phyloP scores from a whole-genome alignment of 352 stramenopile genomes.

The Phytophthora europaea region DNA sequence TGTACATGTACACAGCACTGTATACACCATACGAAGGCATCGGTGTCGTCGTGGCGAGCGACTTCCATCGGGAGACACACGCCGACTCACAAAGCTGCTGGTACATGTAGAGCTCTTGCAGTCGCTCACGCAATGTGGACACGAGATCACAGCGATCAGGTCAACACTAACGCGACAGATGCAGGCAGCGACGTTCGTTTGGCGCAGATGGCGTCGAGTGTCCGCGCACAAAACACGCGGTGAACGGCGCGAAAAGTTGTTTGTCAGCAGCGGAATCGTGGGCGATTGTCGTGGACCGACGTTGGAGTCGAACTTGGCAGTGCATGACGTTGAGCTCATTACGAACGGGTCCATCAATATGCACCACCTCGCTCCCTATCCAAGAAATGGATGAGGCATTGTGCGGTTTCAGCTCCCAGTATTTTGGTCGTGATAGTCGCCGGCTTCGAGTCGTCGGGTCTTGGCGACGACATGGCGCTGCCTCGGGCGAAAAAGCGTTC shows the following conservation, averaged over 20 bases:
- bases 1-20: background rate
- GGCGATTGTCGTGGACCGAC: background rate
- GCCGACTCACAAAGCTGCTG: slow-evolving; percentile 2
- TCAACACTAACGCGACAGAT: slow-evolving; percentile 8
- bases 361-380: background rate
- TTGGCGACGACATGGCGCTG: slow-evolving; percentile 28
- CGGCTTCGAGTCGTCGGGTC: background rate
- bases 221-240: slow-evolving; percentile 19
- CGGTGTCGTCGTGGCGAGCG: slow-evolving; percentile 4
- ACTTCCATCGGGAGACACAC: background rate
- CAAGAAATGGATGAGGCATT: no score
- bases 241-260: slow-evolving; percentile 19
- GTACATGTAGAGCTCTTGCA: background rate
- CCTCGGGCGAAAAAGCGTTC: slow-evolving; percentile 52
- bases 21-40: background rate
- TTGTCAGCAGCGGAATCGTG: background rate
- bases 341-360: no score
- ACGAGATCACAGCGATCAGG: slow-evolving; percentile 3
- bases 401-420: slow-evolving; percentile 30
- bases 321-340: no score
- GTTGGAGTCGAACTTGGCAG: no score
- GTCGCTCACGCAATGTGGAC: background rate
- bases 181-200: slow-evolving; percentile 7
- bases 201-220: slow-evolving; percentile 26
- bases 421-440: slow-evolving; percentile 18